Conservation (phyloP, 2,329 filamentous ascomycete species). For the Aspergillus luchuensis region DNA sequence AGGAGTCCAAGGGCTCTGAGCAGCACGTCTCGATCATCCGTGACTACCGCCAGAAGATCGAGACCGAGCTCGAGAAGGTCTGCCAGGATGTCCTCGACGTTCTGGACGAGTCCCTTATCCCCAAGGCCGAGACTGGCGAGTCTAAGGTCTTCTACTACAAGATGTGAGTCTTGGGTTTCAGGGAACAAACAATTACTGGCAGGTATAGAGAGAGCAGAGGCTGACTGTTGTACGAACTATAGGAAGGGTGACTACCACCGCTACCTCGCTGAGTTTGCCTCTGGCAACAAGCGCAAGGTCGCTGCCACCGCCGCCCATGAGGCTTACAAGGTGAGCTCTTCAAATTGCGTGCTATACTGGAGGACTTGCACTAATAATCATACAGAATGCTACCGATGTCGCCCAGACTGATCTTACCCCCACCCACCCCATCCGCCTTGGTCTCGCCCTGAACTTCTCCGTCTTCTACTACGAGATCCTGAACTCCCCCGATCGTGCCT, state of each 20-base stretch:
- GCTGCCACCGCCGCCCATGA: constrained; percentile 93
- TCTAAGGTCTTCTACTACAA: constrained; percentile 99
- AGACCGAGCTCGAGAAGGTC: constrained; percentile 94
- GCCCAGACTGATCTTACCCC: constrained; percentile 96
- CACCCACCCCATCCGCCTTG: constrained; percentile 96
- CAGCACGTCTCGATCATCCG: constrained; percentile 93
- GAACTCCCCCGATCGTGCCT: constrained; percentile 95
- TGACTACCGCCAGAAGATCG: constrained; percentile 98
- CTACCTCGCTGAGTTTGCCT: constrained; percentile 95
- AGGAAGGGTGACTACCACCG: constrained; percentile 99
- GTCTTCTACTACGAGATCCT: constrained; percentile 99
- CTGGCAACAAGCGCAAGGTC: constrained; percentile 91
- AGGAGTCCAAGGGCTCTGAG: constrained; percentile 96
- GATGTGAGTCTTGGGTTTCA: constrained; percentile 73
- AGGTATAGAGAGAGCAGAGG: constrained; percentile 72
- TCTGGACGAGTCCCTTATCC: constrained; percentile 88
- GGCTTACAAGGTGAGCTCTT: constrained; percentile 84
- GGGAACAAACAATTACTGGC: neutral
- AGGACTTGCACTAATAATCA: neutral
- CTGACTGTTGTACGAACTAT: constrained; percentile 62
- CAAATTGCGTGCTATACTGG: neutral
- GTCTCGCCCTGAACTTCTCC: constrained; percentile 97
- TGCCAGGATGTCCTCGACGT: constrained; percentile 98
- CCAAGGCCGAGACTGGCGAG: constrained; percentile 93
- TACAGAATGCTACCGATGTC: constrained; percentile 90